Percentiles rank a stretch among this genome's conserved stretches.
Evolutionary conservation across 495 filamentous ascomycete genomes (phyloP).

Genomic region (Penicillium cosmopolitanum): DNA sequence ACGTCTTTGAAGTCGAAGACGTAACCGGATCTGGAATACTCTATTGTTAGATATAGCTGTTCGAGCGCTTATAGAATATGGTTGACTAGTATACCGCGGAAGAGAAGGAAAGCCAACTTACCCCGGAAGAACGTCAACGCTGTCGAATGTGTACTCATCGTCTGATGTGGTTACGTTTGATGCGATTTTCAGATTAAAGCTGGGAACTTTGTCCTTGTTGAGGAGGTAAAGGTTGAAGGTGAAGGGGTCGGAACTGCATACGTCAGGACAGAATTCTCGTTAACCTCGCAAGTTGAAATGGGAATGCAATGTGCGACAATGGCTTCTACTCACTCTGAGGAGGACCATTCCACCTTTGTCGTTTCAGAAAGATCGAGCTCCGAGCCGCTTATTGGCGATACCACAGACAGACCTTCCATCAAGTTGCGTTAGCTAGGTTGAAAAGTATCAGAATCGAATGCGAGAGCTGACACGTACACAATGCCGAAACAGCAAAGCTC

Average conservation of each 20-base stretch:
- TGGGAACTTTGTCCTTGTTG: conserved; percentile 6
- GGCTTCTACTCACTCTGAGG: conserved; percentile 2
- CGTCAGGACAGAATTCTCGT: conserved; percentile 3
- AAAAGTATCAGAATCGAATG: conserved; percentile 3
- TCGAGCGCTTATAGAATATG: conserved; percentile 5
- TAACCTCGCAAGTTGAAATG: conserved; percentile 1
- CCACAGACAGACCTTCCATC: conserved; percentile 6
- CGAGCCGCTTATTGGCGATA: neutral
- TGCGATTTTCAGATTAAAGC: conserved; percentile 7
- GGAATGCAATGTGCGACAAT: conserved; percentile 3
- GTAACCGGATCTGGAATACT: conserved; percentile 7
- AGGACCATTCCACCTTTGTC: conserved; percentile 7
- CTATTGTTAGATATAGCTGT: conserved; percentile 7
- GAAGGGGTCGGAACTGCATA: conserved; percentile 6
- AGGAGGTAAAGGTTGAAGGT: conserved; percentile 7
- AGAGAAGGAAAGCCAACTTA: conserved; percentile 3
- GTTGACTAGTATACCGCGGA: conserved; percentile 1
- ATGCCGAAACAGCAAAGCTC: conserved; percentile 6
- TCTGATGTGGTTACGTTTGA: conserved; percentile 4
- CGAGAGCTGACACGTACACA: conserved; percentile 3
- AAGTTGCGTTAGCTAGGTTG: conserved; percentile 6
- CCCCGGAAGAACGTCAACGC: conserved; percentile 5
- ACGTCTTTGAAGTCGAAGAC: conserved; percentile 8
- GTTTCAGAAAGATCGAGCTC: conserved; percentile 1
- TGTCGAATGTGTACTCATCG: conserved; percentile 5